phyloP scores from a whole-genome alignment of 441 rosid genomes.

The Bocquillonia castaneifolia region DNA sequence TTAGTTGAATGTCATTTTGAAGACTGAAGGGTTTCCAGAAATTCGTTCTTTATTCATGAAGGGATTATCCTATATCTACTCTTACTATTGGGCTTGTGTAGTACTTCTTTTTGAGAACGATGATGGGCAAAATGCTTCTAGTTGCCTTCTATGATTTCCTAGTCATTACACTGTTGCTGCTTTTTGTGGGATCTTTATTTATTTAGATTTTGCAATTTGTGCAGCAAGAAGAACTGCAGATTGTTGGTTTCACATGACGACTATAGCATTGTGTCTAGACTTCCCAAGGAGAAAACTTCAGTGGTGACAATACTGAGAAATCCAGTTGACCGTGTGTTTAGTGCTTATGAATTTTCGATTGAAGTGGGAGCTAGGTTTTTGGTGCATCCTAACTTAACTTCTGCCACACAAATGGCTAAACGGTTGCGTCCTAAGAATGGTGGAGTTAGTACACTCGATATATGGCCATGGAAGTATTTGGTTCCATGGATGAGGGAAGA shows the following conservation, averaged over 20 bases:
- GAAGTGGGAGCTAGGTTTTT: constrained; percentile 96
- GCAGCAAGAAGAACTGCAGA: constrained; percentile 74
- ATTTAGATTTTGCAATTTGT: constrained; percentile 23
- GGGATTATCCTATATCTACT: no score
- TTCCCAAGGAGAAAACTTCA: constrained; percentile 81
- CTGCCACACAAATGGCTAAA: constrained; percentile 61
- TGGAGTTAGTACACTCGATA: constrained; percentile 81
- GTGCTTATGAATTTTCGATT: constrained; percentile 87
- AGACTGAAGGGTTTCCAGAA: neutral
- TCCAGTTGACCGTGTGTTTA: constrained; percentile 83
- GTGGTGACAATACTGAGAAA: constrained; percentile 87
- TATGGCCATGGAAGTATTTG: constrained; percentile 99
- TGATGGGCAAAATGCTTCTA: neutral
- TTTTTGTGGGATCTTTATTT: constrained; percentile 4
- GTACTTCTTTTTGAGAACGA: neutral
- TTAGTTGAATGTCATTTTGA: neutral
- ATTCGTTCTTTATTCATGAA: neutral
- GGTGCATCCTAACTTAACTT: constrained; percentile 89
- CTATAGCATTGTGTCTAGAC: constrained; percentile 84
- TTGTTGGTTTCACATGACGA: constrained; percentile 91
- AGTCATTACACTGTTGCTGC: neutral
- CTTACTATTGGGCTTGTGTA: no score
- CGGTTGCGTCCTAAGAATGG: constrained; percentile 53
- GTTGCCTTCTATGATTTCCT: neutral
- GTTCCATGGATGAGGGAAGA: constrained; percentile 99